Evolutionary conservation across 495 filamentous ascomycete genomes (phyloP), one percentile per base, ranked within the genome.

Genomic region (Daldinia vernicosa): DNA sequence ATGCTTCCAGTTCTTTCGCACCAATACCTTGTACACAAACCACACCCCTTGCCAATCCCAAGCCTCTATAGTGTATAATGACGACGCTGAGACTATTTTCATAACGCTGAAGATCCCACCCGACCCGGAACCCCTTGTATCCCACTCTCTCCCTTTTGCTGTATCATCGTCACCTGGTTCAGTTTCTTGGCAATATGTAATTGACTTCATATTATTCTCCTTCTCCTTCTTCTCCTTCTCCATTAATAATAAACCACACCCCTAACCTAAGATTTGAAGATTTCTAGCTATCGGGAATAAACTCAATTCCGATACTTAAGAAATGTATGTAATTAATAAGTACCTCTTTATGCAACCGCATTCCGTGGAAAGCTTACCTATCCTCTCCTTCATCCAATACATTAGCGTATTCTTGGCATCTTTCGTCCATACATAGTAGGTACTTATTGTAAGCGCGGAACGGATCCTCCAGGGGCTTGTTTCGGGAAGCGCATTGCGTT

Each of bases 111-210:
- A 54, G 69, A 71, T 71, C 69, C 55, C 69, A 63, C 58, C 59
- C 54, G 19, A 33, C 61, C 28, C 14, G 57, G 27, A 66, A 63
- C 45, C 59, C 53, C 63, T 59, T 62, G 50, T 30, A 53, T 28
- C 19, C 52, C 55, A 27, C 47, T 22, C n/a, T 22, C n/a, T 60
- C 37, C 57, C 59, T 54, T 63, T 63, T 4, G 15, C 27, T 71
- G 63, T 71, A 71, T 71, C 63, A 71, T 71, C 69, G 69, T 63
- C 69, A 63, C 69, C 63, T 67, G 69, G 63, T 67, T 63, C 27
- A 43, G 24, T 37, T 12, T 35, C 50, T 30, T 27, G 45, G 45
- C 47, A 59, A 60, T 67, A 56, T 58, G 59, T 67, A 67, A 63
- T 63, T 67, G 26, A 54, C 32, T 1, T 63, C 40, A 60, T 59